phyloP scores from a whole-genome alignment of 1,284 basidiomycete genomes.

The Mycena sp. region DNA sequence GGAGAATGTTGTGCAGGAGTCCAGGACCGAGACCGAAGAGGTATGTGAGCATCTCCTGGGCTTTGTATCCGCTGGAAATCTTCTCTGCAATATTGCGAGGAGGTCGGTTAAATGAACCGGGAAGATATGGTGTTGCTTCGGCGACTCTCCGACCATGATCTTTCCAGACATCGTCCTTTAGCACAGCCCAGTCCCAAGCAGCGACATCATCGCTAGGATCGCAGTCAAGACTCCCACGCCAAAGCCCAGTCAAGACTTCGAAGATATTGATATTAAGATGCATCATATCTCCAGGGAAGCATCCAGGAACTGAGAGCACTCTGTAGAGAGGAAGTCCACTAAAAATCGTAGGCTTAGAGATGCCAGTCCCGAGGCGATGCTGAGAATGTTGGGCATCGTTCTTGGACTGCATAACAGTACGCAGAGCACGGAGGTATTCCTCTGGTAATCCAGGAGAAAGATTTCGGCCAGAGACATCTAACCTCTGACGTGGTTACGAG shows the following conservation, averaged over 20 bases:
- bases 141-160: slow-evolving; percentile 39
- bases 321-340: slow-evolving; percentile 20
- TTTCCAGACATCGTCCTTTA: slow-evolving; percentile 23
- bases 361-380: slow-evolving; percentile 29
- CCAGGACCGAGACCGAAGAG: slow-evolving; percentile 50
- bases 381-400: slow-evolving; percentile 26
- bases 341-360: slow-evolving; percentile 24
- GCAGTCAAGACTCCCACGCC: slow-evolving; percentile 39
- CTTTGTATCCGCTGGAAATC: slow-evolving; percentile 52
- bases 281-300: slow-evolving; percentile 46
- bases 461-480: slow-evolving; percentile 15
- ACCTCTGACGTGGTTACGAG: slow-evolving; percentile 15
- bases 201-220: slow-evolving; percentile 21
- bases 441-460: slow-evolving; percentile 13
- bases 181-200: slow-evolving; percentile 42
- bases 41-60: slow-evolving; percentile 46
- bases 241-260: slow-evolving; percentile 44
- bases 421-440: slow-evolving; percentile 20
- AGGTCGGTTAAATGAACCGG: slow-evolving; percentile 42
- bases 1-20: slow-evolving; percentile 45
- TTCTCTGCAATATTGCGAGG: slow-evolving; percentile 50
- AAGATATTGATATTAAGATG: slow-evolving; percentile 45
- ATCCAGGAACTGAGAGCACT: slow-evolving; percentile 30
- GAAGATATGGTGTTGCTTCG: slow-evolving; percentile 36
- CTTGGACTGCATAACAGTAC: slow-evolving; percentile 9